Base-by-base conservation (phyloP, 1,139 yeast genomes). In the Debaryomyces subglobosus region DNA sequence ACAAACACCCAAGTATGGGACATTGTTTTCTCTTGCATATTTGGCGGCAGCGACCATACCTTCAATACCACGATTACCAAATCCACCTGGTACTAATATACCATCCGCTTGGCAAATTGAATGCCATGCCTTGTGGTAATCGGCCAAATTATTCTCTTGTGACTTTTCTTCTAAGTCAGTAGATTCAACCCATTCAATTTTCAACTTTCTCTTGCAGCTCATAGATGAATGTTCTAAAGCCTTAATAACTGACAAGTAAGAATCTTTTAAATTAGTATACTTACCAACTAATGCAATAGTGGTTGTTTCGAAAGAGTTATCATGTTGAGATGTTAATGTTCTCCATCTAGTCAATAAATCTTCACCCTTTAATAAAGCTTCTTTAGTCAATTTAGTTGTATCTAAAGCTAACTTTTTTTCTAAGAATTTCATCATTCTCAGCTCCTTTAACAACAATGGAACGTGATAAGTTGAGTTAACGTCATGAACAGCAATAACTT, bases 41-140 rank as follows among this genome's bases (percentile, higher is more conserved):
- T 89, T 87, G 48, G 98, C 96, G 53, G 98, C 99, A 32, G 91
- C 77, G 67, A 95, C 77, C 99, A 95, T 95, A 63, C 99, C 99
- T 74, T 94, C 98, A 53, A 91, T 90, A 71, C 99, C 99, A 71
- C 99, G 86, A 47, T 84, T 74, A 53, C 99, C 99, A 65, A 95
- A 95, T 1, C 99, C 99, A 64, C 99, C 99, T 37, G 99, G 99
- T 50, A 95, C 97, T 54, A 95, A 80, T 56, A 95, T 89, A 70
- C 99, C 99, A 68, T 95, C 97, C 21, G 99, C 97, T 62, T 89
- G 85, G 67, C 97, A 90, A 57, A 95, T 85, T 59, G 81, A 78
- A 63, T 90, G 95, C 99, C 99, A 95, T 49, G 98, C 97, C 66
- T 87, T 86, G 70, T 94, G 97, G 75, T 88, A 92, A 60, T 83